Conservation (phyloP, 352 stramenopile species). For the Pythium diclinum region DNA sequence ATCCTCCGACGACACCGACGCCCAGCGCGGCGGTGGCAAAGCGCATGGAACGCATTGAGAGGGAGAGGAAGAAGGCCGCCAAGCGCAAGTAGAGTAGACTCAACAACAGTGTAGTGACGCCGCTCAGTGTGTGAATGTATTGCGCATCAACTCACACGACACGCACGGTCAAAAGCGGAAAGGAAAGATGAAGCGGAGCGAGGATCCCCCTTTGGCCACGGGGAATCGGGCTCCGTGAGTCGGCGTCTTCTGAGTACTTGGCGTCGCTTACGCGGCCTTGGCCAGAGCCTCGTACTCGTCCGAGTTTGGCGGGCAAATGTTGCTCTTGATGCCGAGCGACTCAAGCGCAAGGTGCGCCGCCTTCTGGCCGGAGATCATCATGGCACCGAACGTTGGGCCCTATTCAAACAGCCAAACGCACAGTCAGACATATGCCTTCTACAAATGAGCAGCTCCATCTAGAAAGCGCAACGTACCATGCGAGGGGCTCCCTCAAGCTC, state of each 20-base stretch:
- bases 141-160: conserved; percentile 3
- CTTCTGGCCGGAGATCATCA: conserved; percentile 73
- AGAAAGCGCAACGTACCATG: conserved; percentile 30
- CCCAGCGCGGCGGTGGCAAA: conserved; percentile 7
- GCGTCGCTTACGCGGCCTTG: conserved; percentile 36
- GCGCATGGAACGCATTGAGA: conserved; percentile 25
- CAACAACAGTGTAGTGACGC: background rate
- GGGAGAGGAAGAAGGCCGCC: conserved; percentile 17
- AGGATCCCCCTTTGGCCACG: background rate
- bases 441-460: too few relatives aligned
- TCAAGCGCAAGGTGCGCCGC: conserved; percentile 55
- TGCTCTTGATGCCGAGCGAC: conserved; percentile 57
- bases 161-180: background rate
- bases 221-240: background rate
- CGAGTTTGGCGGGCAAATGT: conserved; percentile 38
- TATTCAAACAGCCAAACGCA: conserved; percentile 4
- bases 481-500: conserved; percentile 57
- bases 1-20: background rate
- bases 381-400: conserved; percentile 57
- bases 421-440: too few relatives aligned
- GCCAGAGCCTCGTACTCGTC: conserved; percentile 35
- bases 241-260: background rate
- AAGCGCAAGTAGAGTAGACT: background rate
- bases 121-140: background rate
- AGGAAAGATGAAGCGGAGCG: conserved; percentile 1